phyloP scores from a whole-genome alignment of 2,329 filamentous ascomycete genomes.

The Trichoderma koningii region DNA sequence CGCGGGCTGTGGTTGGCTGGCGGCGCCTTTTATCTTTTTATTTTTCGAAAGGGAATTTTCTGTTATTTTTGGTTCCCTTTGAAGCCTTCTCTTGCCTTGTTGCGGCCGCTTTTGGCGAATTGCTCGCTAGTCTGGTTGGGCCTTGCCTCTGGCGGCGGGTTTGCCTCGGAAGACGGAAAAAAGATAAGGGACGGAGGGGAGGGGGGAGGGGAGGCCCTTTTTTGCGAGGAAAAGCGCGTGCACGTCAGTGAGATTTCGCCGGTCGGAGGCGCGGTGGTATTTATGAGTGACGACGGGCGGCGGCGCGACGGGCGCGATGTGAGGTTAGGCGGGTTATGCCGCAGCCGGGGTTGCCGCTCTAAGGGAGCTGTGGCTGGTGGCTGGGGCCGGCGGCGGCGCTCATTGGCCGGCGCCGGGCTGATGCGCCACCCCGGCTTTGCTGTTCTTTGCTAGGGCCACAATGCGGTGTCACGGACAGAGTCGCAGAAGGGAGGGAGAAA shows the following conservation, averaged over 20 bases:
- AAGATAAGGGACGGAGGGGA: conserved; percentile 27
- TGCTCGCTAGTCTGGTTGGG: background rate
- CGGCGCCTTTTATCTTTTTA: background rate
- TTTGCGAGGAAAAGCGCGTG: conserved; percentile 50
- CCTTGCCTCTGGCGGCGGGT: background rate
- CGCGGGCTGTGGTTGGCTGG: conserved; percentile 23
- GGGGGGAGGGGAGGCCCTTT: conserved; percentile 40
- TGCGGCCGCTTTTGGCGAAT: background rate
- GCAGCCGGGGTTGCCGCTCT: conserved; percentile 33
- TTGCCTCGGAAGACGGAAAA: conserved; percentile 4
- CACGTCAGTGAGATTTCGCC: conserved; percentile 49
- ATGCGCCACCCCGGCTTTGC: conserved; percentile 3
- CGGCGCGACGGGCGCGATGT: conserved; percentile 42
- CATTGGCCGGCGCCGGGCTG: conserved; percentile 6
- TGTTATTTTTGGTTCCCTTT: conserved; percentile 1
- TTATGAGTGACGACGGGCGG: conserved; percentile 48
- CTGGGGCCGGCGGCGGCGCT: background rate
- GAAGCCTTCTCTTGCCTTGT: conserved; percentile 29
- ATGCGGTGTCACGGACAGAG: conserved; percentile 15
- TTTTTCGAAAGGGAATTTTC: conserved; percentile 25
- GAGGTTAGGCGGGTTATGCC: conserved; percentile 39
- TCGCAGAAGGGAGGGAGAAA: background rate
- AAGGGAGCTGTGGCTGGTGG: conserved; percentile 29
- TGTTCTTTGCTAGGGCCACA: conserved; percentile 20
- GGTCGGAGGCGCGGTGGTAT: conserved; percentile 50